Percentiles rank a stretch among this genome's conserved stretches.
phyloP scores from a whole-genome alignment of 345 rosid species.

The Erodium maritimum region DNA sequence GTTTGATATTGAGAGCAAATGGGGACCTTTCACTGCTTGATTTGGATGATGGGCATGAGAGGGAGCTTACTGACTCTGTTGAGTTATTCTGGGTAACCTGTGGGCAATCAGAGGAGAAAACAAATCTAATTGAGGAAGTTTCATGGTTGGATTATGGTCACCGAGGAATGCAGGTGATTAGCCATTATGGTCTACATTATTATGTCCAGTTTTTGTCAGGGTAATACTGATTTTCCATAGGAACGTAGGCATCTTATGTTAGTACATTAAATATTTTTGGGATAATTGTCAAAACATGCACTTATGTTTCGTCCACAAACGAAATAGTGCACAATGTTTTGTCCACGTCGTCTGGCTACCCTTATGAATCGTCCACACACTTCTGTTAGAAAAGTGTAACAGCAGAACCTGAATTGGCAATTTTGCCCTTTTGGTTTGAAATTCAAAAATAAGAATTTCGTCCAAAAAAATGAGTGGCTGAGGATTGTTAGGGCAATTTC shows the following conservation, averaged over 20 bases:
- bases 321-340: no score
- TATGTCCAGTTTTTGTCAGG: neutral
- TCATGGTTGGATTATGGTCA: slow-evolving; percentile 98
- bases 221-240: neutral
- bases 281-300: no score
- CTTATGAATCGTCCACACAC: no score
- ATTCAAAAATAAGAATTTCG: no score
- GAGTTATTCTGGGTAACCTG: slow-evolving; percentile 98
- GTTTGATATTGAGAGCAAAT: slow-evolving; percentile 80
- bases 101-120: slow-evolving; percentile 80
- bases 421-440: no score
- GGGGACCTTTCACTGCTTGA: slow-evolving; percentile 96
- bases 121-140: slow-evolving; percentile 83
- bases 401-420: no score
- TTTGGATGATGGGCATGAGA: slow-evolving; percentile 94
- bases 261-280: no score
- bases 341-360: no score
- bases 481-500: no score
- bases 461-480: no score
- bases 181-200: slow-evolving; percentile 5
- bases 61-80: slow-evolving; percentile 89
- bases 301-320: no score
- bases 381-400: no score
- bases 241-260: neutral
- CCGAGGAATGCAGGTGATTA: slow-evolving; percentile 95